phyloP scores from a whole-genome alignment of 495 filamentous ascomycete species.

The Hypoxylon crocopeplum region DNA sequence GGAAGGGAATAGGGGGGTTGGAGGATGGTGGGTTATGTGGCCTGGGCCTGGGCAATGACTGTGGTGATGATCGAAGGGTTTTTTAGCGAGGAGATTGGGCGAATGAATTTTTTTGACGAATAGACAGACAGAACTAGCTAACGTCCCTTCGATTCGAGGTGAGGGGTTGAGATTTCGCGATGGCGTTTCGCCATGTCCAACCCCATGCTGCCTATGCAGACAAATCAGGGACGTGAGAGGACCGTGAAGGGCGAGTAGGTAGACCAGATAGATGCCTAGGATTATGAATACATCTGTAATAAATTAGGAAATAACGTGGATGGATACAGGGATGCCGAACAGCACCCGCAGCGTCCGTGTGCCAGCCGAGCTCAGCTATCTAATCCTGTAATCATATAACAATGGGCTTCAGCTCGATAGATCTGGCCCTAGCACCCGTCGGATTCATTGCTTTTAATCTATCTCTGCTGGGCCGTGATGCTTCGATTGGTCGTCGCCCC shows the following conservation, averaged over 20 bases:
- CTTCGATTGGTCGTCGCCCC: conserved; percentile 14
- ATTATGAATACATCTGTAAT: conserved; percentile 24
- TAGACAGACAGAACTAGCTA: conserved; percentile 28
- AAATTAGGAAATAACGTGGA: conserved; percentile 20
- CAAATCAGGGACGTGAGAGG: conserved; percentile 16
- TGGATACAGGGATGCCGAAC: conserved; percentile 20
- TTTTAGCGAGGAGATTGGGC: conserved; percentile 18
- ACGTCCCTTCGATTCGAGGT: conserved; percentile 28
- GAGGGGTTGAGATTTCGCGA: conserved; percentile 34
- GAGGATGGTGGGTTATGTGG: background rate
- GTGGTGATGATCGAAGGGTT: conserved; percentile 26
- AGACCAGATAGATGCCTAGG: conserved; percentile 9
- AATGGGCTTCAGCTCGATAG: conserved; percentile 25
- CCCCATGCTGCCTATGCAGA: conserved; percentile 11
- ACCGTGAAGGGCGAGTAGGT: too few species aligned
- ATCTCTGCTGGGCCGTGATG: conserved; percentile 12
- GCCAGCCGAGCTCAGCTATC: conserved; percentile 23
- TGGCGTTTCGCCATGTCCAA: conserved; percentile 29
- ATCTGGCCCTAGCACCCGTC: conserved; percentile 6
- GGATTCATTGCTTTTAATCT: conserved; percentile 22
- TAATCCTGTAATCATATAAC: background rate
- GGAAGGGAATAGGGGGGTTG: conserved; percentile 19
- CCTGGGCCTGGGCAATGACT: conserved; percentile 8
- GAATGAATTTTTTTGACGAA: conserved; percentile 20
- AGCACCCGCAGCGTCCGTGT: conserved; percentile 16